Evolutionary conservation across 2,329 filamentous ascomycete genomes (phyloP).

Genomic region (Phialocephala subalpina): DNA sequence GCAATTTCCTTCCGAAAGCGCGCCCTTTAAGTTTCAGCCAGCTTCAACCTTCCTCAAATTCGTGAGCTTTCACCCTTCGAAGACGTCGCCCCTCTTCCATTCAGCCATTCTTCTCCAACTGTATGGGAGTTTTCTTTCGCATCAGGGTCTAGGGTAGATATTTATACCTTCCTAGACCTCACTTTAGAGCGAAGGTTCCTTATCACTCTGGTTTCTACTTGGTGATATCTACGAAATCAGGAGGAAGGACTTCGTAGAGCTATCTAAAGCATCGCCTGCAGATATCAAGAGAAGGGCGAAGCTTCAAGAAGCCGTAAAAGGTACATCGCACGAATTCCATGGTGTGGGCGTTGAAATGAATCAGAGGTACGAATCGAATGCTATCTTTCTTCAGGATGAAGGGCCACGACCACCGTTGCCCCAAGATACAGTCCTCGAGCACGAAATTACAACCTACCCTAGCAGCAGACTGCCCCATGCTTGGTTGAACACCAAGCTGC

Average conservation of each 20-base stretch:
- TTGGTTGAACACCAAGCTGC: conserved; percentile 62
- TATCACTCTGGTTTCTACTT: too few species aligned
- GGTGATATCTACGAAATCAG: too few species aligned
- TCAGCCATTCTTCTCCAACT: too few species aligned
- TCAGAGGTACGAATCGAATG: conserved; percentile 58
- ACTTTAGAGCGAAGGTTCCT: too few species aligned
- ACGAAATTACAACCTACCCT: conserved; percentile 61
- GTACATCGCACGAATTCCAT: conserved; percentile 58
- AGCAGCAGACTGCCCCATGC: conserved; percentile 67
- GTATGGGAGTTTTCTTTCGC: too few species aligned
- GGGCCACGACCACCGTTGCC: conserved; percentile 35
- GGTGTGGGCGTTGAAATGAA: conserved; percentile 67
- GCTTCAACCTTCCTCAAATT: too few species aligned
- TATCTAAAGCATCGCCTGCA: conserved; percentile 47
- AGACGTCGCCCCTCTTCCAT: too few species aligned
- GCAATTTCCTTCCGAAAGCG: too few species aligned
- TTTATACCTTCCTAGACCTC: too few species aligned
- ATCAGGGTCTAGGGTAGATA: too few species aligned
- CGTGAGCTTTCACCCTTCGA: too few species aligned
- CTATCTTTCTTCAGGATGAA: conserved; percentile 56
- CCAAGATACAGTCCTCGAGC: conserved; percentile 51
- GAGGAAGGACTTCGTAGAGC: conserved; percentile 48
- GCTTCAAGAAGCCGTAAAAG: conserved; percentile 52
- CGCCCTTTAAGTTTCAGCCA: too few species aligned
- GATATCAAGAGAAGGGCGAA: conserved; percentile 49